Evolutionary conservation across 768 basidiomycete genomes (phyloP).

Genomic region (Plicaturopsis crispa): DNA sequence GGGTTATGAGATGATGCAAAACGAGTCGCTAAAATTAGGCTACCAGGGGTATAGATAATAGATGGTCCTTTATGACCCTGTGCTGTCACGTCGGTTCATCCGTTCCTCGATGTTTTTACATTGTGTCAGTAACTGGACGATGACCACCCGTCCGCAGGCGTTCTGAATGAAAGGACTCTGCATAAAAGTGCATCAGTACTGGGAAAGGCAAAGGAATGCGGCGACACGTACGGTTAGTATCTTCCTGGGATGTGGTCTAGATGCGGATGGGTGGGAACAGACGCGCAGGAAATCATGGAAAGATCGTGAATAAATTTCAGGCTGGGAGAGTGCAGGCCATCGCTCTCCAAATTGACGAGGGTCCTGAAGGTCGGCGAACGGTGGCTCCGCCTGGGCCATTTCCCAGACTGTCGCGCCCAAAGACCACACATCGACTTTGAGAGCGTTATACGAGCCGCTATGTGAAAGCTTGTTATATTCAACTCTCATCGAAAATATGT

Average conservation of each 20-base stretch:
- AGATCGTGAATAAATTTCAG: constrained; percentile 53
- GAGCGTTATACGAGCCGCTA: constrained; percentile 63
- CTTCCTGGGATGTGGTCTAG: constrained; percentile 49
- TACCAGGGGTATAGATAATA: neutral
- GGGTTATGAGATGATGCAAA: constrained; percentile 23
- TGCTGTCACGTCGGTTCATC: constrained; percentile 12
- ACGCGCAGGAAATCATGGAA: constrained; percentile 68
- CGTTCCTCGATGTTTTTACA: constrained; percentile 60
- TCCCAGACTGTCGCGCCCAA: constrained; percentile 83
- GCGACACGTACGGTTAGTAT: constrained; percentile 46
- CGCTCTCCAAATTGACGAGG: constrained; percentile 38
- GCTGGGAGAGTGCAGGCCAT: constrained; percentile 56
- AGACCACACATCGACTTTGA: constrained; percentile 77
- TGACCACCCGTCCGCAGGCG: constrained; percentile 61
- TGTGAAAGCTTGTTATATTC: no score
- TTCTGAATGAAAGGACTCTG: constrained; percentile 62
- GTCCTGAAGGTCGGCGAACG: constrained; percentile 54
- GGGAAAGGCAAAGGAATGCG: neutral
- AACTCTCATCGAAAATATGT: no score
- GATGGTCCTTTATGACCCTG: neutral
- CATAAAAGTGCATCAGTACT: constrained; percentile 5
- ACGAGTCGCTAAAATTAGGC: constrained; percentile 2
- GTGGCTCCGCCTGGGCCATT: constrained; percentile 66
- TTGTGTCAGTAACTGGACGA: constrained; percentile 57
- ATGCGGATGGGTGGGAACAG: constrained; percentile 54